Base-by-base conservation (phyloP, 192 early-diverging fungal species). In the Umbelopsis sp. region DNA sequence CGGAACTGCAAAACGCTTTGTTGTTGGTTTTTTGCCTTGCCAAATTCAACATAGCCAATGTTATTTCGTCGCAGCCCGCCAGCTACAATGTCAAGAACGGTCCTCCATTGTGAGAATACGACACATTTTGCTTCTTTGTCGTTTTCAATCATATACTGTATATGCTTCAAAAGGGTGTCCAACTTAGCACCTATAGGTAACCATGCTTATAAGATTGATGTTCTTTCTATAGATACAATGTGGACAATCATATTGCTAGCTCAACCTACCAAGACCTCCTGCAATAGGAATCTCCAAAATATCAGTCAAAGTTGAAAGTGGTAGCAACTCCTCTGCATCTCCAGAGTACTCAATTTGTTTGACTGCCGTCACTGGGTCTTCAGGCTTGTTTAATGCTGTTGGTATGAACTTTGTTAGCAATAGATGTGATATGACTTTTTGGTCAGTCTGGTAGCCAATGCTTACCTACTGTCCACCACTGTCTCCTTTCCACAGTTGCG, bases 71-170 rank as follows among this genome's bases (percentile, higher is more conserved):
- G 18, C 21, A 83, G 30, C 30, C 79, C 78, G 6, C 66, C 48
- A 9, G 68, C 50, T 7, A 83, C 18, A 4, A 83, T 46, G 0
- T 67, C 55, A 25, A 83, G 68, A 5, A 83, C 74, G 15, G 53
- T 64, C 10, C 41, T 23, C 82, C 82, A 83, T 48, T 83, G 82
- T 7, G 82, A 83, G 66, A 83, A 83, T 8, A 83, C 71, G 0
- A 83, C 49, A 22, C 77, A 79, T 27, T 83, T 83, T 25, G 58
- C 74, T n/a, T 25, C 45, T 6, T 72, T 44, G 25, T 69, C 70
- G 13, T 70, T 71, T 58, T 72, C 46, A 16, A 64, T 64, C 13
- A 83, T 47, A 45, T 70, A 78, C n/a, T 70, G 16, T 44, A 83
- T 80, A 30, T 83, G 82, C 1, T 78, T 73, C 3, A 82, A 65